These are phyloP conservation scores for Dissophora globulifera DNA, from an alignment of 192 early-diverging fungal genomes.

Conservation along the genomic window DNA sequence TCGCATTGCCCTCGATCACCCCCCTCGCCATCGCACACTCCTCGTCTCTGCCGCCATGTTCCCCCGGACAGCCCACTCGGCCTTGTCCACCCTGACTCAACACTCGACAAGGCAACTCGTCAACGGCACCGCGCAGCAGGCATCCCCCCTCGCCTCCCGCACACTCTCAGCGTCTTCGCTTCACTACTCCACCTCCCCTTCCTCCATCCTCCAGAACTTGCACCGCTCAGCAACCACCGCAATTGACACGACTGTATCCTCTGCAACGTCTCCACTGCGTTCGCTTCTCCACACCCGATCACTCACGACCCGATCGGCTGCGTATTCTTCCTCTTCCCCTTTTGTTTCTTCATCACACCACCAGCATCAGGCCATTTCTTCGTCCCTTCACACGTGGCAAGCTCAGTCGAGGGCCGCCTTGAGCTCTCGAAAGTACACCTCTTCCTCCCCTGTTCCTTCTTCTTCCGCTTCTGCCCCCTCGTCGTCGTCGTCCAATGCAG, in stretches of 20 bases:
- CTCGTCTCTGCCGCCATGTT: not conserved
- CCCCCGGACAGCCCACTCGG: not conserved
- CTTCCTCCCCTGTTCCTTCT: slow-evolving; percentile 10
- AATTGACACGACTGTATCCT: too few species aligned
- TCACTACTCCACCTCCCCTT: too few species aligned
- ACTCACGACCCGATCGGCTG: not conserved
- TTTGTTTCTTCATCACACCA: not conserved
- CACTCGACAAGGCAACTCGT: slow-evolving; percentile 15
- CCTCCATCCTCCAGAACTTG: too few species aligned
- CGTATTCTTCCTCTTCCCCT: not conserved
- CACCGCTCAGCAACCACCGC: not conserved
- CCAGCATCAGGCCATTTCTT: slow-evolving; percentile 2
- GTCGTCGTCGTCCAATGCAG: not conserved
- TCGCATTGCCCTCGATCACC: not conserved
- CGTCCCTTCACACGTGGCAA: not conserved
- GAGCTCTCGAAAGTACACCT: slow-evolving; percentile 8
- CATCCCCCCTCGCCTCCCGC: not conserved
- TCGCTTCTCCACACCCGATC: not conserved
- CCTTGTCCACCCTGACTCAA: slow-evolving; percentile 1
- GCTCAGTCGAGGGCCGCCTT: not conserved
- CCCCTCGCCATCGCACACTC: not conserved
- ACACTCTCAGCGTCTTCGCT: not conserved
- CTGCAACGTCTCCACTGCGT: not conserved
- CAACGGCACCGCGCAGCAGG: not conserved
- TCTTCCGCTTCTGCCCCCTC: slow-evolving; percentile 9